These are phyloP conservation scores for Nectriaceae sp. DNA, from an alignment of 2,329 filamentous ascomycete species.

Conservation along the genomic window DNA sequence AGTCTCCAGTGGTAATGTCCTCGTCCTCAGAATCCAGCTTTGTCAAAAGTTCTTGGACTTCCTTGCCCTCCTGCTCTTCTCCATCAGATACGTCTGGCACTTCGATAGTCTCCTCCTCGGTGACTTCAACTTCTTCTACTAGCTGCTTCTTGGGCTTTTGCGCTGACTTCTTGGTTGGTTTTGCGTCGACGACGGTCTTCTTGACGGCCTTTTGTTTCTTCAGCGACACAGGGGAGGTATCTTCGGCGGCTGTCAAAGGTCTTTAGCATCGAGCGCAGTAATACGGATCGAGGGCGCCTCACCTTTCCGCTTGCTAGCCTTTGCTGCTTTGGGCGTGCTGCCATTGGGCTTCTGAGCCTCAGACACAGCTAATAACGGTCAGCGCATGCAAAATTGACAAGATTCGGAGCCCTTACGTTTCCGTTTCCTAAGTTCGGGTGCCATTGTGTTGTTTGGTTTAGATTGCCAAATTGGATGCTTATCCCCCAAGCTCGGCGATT, in stretches of 20 bases:
- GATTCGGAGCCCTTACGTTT: conserved; percentile 28
- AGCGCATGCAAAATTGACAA: conserved; percentile 13
- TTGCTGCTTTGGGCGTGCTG: conserved; percentile 33
- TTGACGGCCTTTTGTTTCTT: conserved; percentile 49
- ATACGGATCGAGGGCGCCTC: conserved; percentile 14
- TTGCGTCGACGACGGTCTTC: conserved; percentile 27
- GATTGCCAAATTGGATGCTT: conserved; percentile 8
- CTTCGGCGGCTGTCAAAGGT: conserved; percentile 39
- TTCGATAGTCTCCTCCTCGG: conserved; percentile 32
- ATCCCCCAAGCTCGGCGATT: conserved; percentile 19
- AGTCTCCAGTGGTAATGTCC: conserved; percentile 37
- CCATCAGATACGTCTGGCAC: conserved; percentile 35
- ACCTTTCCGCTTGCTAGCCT: conserved; percentile 41
- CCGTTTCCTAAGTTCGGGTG: conserved; percentile 46
- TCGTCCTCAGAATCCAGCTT: conserved; percentile 48
- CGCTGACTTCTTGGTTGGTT: conserved; percentile 36
- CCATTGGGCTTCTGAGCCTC: conserved; percentile 34
- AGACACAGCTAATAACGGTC: conserved; percentile 23
- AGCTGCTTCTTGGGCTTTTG: conserved; percentile 33
- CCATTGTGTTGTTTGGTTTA: conserved; percentile 40
- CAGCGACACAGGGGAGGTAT: conserved; percentile 43
- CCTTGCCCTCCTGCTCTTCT: conserved; percentile 44
- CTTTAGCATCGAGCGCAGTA: conserved; percentile 23
- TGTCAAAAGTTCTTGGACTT: conserved; percentile 45
- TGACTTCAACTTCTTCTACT: conserved; percentile 27